A percentile compares a stretch with the other conserved stretches of the same genome.
Conservation (phyloP, 306 rosid species). For the Vicia faba region DNA sequence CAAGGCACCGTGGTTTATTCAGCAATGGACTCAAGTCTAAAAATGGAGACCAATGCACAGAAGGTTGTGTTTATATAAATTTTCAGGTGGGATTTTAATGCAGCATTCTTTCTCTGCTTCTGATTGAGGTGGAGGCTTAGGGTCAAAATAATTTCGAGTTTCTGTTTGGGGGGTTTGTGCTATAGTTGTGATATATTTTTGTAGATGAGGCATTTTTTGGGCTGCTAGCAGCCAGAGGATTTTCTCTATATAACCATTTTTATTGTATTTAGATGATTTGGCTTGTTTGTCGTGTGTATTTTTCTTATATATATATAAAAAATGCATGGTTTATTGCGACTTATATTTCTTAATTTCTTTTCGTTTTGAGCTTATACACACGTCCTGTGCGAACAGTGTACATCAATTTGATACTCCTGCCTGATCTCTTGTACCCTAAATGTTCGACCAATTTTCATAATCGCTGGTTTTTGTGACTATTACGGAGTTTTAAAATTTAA, state of each 20-base stretch:
- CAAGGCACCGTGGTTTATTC: slow-evolving; percentile 11
- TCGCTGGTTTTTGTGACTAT: neutral
- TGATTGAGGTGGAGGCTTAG: slow-evolving; percentile 59
- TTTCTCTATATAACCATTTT: slow-evolving; percentile 54
- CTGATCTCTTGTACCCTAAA: neutral
- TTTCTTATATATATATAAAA: neutral
- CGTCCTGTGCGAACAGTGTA: neutral
- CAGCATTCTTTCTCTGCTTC: slow-evolving; percentile 50
- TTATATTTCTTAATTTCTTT: slow-evolving; percentile 23
- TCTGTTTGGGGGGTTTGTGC: slow-evolving; percentile 45
- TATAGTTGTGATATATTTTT: slow-evolving; percentile 75
- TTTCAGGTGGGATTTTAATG: slow-evolving; percentile 45
- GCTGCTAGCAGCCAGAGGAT: slow-evolving; percentile 68
- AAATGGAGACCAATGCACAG: slow-evolving; percentile 37
- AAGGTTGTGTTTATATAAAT: slow-evolving; percentile 38
- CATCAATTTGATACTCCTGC: neutral
- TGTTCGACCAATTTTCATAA: neutral
- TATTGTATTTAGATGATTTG: slow-evolving; percentile 41
- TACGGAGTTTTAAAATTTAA: neutral
- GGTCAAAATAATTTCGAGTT: slow-evolving; percentile 53
- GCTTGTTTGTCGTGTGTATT: slow-evolving; percentile 20
- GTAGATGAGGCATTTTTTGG: slow-evolving; percentile 71
- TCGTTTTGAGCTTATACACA: neutral
- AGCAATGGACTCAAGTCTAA: slow-evolving; percentile 32
- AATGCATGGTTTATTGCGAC: slow-evolving; percentile 2